Base-by-base conservation (phyloP, 2,329 filamentous ascomycete species). In the Hypoxylon sp. region DNA sequence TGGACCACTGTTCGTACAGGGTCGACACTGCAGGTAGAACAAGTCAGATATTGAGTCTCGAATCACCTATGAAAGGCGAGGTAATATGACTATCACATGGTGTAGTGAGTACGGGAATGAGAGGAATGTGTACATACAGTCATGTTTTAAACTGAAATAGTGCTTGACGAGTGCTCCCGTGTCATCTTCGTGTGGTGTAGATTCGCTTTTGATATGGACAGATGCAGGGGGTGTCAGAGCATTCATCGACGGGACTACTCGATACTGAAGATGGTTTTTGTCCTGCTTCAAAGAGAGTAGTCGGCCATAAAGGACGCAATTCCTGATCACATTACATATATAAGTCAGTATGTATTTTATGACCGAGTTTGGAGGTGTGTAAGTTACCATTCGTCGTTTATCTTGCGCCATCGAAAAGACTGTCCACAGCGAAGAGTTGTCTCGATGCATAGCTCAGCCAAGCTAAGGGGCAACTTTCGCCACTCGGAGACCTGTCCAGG, bases 401-500 rank as follows among this genome's bases (percentile, higher is more conserved):
- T 85, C 72, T 93, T 92, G 60, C 88, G 89, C 95, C 95, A 99
- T 79, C 94, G 88, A 69, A 99, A 99, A 0, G 94, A 97, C 74
- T 99, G 95, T 3, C 95, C 95, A 73, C 95, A 99, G 61, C 94
- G 88, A 27, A 99, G 79, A 0, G 92, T 97, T 0, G 94, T 99
- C 69, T 97, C 92, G 65, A 99, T 92, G 73, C 92, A 97, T 3
- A 99, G 84, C 72, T 99, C 95, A 3, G 88, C 85, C 27, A 97
- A 78, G 59, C 82, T 90, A 35, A 97, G 79, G 20, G 95, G 92
- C 66, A 99, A 78, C 78, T 91, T 96, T 64, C 86, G 86, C 95
- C 95, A 99, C 72, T 91, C 89, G 13, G 88, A 81, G n/a, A 86
- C 79, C 24, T 81, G 81, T 45, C 73, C 73, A 45, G 75, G 53